phyloP scores from a whole-genome alignment of 2,329 filamentous ascomycete genomes.

The Aspergillus bombycis region DNA sequence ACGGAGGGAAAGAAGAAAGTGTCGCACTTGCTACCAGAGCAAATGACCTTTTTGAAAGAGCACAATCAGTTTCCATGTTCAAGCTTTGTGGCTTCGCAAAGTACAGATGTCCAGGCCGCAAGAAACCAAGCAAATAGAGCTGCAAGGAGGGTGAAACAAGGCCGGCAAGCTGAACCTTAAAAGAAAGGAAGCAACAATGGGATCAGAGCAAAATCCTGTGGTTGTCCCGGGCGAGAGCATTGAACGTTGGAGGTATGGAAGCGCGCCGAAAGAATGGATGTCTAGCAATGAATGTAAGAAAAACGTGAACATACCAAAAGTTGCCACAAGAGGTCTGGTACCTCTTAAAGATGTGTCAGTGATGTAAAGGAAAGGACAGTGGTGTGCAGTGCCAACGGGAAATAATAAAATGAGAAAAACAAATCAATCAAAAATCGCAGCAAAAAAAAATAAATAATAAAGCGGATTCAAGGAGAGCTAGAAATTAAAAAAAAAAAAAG shows the following conservation, averaged over 20 bases:
- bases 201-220: background rate
- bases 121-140: slow-evolving; percentile 28
- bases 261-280: slow-evolving; percentile 14
- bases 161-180: slow-evolving; percentile 28
- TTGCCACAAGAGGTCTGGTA: slow-evolving; percentile 22
- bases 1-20: slow-evolving; percentile 27
- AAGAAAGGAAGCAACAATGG: slow-evolving; percentile 21
- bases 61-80: slow-evolving; percentile 34
- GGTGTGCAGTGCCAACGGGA: slow-evolving; percentile 10
- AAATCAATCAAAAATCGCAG: background rate
- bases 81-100: slow-evolving; percentile 16
- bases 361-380: slow-evolving; percentile 22
- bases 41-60: slow-evolving; percentile 41
- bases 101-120: slow-evolving; percentile 21
- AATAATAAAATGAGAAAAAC: slow-evolving; percentile 11
- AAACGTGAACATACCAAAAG: slow-evolving; percentile 29
- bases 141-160: slow-evolving; percentile 33
- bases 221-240: background rate
- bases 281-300: slow-evolving; percentile 16
- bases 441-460: slow-evolving; percentile 10
- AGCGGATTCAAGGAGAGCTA: background rate
- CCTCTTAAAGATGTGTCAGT: slow-evolving; percentile 25
- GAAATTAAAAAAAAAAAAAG: slow-evolving; percentile 8
- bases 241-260: slow-evolving; percentile 10
- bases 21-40: slow-evolving; percentile 45